phyloP scores from a whole-genome alignment of 495 filamentous ascomycete genomes.

The Aspergillus steynii region DNA sequence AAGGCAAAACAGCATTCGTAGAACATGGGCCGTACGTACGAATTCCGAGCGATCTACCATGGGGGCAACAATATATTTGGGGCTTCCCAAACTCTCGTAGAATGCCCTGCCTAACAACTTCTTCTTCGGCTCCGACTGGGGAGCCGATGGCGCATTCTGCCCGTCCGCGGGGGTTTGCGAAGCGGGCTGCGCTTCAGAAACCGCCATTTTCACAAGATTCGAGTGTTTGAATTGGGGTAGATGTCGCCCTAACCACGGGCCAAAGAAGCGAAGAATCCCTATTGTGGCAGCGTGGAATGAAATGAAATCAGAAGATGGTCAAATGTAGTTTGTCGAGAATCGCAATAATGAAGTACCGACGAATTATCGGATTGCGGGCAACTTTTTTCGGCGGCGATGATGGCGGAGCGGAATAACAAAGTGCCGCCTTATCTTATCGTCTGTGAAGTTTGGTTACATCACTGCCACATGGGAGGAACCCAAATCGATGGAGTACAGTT shows the following conservation, averaged over 20 bases:
- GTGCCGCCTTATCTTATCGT: background rate
- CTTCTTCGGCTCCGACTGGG: conserved; percentile 16
- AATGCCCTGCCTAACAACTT: conserved; percentile 86
- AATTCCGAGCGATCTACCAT: conserved; percentile 99
- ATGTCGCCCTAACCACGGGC: conserved; percentile 34
- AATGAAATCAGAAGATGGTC: conserved; percentile 2
- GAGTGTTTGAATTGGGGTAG: conserved; percentile 11
- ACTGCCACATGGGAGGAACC: no score
- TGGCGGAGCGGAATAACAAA: background rate
- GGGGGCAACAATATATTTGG: conserved; percentile 85
- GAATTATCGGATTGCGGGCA: conserved; percentile 2
- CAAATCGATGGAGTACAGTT: no score
- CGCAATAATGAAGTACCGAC: background rate
- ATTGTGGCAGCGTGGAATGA: conserved; percentile 29
- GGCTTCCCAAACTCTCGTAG: conserved; percentile 89
- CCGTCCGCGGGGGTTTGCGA: conserved; percentile 18
- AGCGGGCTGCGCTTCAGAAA: conserved; percentile 20
- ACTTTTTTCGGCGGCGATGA: background rate
- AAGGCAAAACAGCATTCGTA: background rate
- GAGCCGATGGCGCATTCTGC: conserved; percentile 23
- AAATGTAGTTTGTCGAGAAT: conserved; percentile 4
- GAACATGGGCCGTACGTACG: conserved; percentile 52
- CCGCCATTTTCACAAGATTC: conserved; percentile 28
- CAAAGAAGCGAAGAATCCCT: conserved; percentile 28
- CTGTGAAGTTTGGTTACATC: no score